Conservation (phyloP, 2,329 filamentous ascomycete species). For the Aspergillus hortae region DNA sequence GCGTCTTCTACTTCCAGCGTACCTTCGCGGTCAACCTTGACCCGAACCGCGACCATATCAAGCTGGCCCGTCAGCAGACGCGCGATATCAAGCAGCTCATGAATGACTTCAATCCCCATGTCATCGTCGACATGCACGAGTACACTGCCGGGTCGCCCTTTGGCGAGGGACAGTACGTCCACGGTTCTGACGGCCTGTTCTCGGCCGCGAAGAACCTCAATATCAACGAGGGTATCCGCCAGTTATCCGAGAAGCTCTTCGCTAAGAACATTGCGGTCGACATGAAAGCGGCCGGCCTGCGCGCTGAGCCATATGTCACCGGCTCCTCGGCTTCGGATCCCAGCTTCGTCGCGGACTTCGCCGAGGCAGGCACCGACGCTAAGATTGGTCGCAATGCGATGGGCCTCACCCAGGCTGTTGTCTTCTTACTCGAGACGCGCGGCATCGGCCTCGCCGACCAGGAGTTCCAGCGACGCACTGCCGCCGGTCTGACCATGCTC, state of each 20-base stretch:
- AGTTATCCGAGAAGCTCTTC: constrained; percentile 5
- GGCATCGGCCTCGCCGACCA: constrained; percentile 5
- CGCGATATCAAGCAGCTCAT: constrained; percentile 4
- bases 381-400: constrained; percentile 7
- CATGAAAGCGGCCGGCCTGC: constrained; percentile 2
- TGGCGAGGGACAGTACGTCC: constrained; percentile 3
- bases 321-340: constrained; percentile 1
- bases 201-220: constrained; percentile 7
- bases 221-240: constrained; percentile 4
- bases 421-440: constrained; percentile 5
- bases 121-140: constrained; percentile 6
- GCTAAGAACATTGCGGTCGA: constrained; percentile 4
- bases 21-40: constrained; percentile 3
- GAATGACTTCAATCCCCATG: constrained; percentile 2
- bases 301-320: constrained; percentile 7
- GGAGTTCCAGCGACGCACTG: constrained; percentile 6
- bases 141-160: neutral
- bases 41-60: constrained; percentile 8
- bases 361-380: constrained; percentile 4
- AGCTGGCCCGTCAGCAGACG: constrained; percentile 5
- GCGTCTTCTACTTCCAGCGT: constrained; percentile 7
- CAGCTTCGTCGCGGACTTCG: constrained; percentile 1
- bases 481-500: constrained; percentile 3
- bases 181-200: constrained; percentile 3
- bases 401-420: constrained; percentile 5